Evolutionary conservation across 1,139 yeast species (phyloP).

Genomic region (Yamadazyma siamensis): DNA sequence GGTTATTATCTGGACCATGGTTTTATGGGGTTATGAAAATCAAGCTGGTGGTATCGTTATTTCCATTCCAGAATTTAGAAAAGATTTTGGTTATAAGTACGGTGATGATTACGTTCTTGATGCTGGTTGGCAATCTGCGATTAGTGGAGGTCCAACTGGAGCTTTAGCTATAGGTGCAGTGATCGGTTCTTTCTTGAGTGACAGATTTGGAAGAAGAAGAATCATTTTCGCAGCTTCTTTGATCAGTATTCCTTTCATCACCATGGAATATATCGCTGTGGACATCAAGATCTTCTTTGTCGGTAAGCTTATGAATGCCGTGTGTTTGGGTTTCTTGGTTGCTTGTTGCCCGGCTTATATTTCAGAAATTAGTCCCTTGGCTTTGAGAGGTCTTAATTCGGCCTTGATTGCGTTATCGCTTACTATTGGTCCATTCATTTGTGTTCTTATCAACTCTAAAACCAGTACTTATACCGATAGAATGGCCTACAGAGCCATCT

Average conservation of each 20-base stretch:
- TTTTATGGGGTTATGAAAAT: slow-evolving; percentile 11
- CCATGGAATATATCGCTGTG: slow-evolving; percentile 16
- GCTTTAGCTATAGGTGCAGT: slow-evolving; percentile 57
- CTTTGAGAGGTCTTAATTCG: slow-evolving; percentile 17
- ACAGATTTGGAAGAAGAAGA: slow-evolving; percentile 15
- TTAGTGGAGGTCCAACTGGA: slow-evolving; percentile 22
- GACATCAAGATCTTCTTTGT: slow-evolving; percentile 13
- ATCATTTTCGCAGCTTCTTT: slow-evolving; percentile 14
- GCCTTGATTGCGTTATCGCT: slow-evolving; percentile 20
- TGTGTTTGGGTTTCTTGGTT: slow-evolving; percentile 9
- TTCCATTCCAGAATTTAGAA: slow-evolving; percentile 21
- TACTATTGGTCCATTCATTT: slow-evolving; percentile 23
- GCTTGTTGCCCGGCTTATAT: slow-evolving; percentile 17
- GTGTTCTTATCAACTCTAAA: slow-evolving; percentile 18
- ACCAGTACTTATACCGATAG: no score
- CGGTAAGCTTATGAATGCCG: slow-evolving; percentile 18
- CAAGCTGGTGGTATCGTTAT: slow-evolving; percentile 22
- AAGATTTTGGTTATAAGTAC: slow-evolving; percentile 21
- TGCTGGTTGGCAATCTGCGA: slow-evolving; percentile 26
- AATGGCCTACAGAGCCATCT: slow-evolving; percentile 12
- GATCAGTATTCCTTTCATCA: slow-evolving; percentile 14
- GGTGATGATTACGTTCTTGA: slow-evolving; percentile 9
- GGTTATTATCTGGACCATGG: slow-evolving; percentile 6
- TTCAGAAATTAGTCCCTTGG: slow-evolving; percentile 17
- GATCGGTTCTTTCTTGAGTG: slow-evolving; percentile 57